Conservation (phyloP, 2,329 filamentous ascomycete genomes). For the Fusarium avenaceum region DNA sequence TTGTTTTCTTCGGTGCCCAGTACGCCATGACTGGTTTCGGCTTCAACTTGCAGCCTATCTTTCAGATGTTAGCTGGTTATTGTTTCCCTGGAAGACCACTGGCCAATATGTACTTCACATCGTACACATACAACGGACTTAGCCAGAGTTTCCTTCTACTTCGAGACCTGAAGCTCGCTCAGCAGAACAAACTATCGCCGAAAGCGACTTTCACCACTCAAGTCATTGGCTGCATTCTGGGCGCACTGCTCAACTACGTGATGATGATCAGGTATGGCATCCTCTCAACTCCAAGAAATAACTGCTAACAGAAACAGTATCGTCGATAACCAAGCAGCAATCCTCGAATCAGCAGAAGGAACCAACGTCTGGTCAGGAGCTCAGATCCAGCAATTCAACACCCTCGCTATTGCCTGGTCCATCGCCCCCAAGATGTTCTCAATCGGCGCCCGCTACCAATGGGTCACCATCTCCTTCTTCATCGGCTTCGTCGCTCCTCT, state of each 20-base stretch:
- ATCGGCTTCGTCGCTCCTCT: conserved; percentile 56
- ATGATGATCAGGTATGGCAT: conserved; percentile 58
- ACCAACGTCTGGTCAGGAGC: conserved; percentile 67
- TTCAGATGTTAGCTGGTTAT: conserved; percentile 37
- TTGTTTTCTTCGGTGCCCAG: conserved; percentile 57
- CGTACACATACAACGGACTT: conserved; percentile 29
- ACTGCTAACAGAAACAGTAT: conserved; percentile 53
- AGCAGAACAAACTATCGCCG: conserved; percentile 32
- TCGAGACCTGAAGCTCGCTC: conserved; percentile 26
- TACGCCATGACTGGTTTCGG: conserved; percentile 28
- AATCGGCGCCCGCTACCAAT: conserved; percentile 19
- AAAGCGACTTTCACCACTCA: conserved; percentile 56
- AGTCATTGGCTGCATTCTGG: conserved; percentile 67
- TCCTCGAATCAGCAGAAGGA: conserved; percentile 62
- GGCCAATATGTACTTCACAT: conserved; percentile 41
- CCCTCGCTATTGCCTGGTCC: conserved; percentile 63
- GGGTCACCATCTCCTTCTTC: conserved; percentile 39
- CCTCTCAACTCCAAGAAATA: too few relatives aligned
- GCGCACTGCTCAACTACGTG: conserved; percentile 66
- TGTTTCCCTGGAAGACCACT: conserved; percentile 31
- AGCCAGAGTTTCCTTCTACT: conserved; percentile 11
- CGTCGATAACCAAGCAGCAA: conserved; percentile 60
- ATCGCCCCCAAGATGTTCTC: conserved; percentile 58
- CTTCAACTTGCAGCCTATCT: conserved; percentile 30
- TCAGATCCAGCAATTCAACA: conserved; percentile 63